These are phyloP conservation scores for Aspergillus biplanus DNA, from an alignment of 495 filamentous ascomycete species.

Conservation along the genomic window DNA sequence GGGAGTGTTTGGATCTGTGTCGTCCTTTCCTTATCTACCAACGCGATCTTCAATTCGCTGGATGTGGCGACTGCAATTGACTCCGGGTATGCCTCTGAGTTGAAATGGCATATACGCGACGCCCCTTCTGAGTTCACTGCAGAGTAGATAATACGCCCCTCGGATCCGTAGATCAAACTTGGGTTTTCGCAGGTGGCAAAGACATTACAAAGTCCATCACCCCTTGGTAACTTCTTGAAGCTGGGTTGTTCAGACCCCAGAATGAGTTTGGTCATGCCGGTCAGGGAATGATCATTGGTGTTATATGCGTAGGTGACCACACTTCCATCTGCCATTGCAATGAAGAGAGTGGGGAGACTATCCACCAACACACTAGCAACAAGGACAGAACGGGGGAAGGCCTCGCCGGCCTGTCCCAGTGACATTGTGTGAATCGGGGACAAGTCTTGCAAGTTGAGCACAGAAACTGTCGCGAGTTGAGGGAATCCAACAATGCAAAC, in stretches of 20 bases:
- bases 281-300: slow-evolving; percentile 57
- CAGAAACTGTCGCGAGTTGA: slow-evolving; percentile 70
- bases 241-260: slow-evolving; percentile 83
- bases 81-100: slow-evolving; percentile 77
- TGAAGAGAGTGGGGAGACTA: slow-evolving; percentile 74
- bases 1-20: slow-evolving; percentile 82
- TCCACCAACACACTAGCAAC: slow-evolving; percentile 70
- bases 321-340: slow-evolving; percentile 93
- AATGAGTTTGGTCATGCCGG: slow-evolving; percentile 75
- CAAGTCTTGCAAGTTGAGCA: slow-evolving; percentile 67
- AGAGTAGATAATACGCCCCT: slow-evolving; percentile 88
- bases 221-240: slow-evolving; percentile 74
- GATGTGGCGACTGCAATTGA: slow-evolving; percentile 81
- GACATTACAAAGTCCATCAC: slow-evolving; percentile 70
- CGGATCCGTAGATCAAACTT: slow-evolving; percentile 85
- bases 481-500: slow-evolving; percentile 84
- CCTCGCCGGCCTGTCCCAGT: slow-evolving; percentile 58
- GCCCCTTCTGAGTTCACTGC: slow-evolving; percentile 93
- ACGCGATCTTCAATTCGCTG: slow-evolving; percentile 74
- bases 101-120: slow-evolving; percentile 77
- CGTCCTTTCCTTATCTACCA: slow-evolving; percentile 80
- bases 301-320: slow-evolving; percentile 86
- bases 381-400: slow-evolving; percentile 81
- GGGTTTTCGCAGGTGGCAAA: slow-evolving; percentile 95
- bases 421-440: slow-evolving; percentile 64